phyloP scores from a whole-genome alignment of 345 rosid genomes.

The Acer yangbiense region DNA sequence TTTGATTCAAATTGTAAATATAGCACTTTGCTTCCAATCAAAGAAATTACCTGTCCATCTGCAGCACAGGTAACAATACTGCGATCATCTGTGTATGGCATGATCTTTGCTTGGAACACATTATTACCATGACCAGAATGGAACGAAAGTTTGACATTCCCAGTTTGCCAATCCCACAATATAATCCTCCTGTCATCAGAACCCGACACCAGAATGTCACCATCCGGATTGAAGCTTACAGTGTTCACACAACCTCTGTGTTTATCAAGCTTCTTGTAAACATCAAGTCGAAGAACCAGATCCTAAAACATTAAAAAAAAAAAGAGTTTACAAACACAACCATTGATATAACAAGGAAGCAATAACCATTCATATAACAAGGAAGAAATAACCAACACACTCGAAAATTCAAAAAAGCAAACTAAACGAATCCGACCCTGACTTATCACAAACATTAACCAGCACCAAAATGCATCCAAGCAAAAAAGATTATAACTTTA shows the following conservation, averaged over 20 bases:
- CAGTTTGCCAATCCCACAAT: constrained; percentile 88
- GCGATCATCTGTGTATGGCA: constrained; percentile 80
- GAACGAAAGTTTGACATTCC: constrained; percentile 60
- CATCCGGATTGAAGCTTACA: constrained; percentile 60
- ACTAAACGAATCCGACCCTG: no score
- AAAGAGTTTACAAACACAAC: background rate
- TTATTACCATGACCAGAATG: constrained; percentile 69
- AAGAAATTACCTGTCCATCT: constrained; percentile 73
- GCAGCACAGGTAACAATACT: constrained; percentile 91
- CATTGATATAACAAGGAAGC: no score
- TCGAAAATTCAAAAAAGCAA: no score
- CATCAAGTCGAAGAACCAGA: constrained; percentile 66
- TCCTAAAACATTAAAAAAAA: constrained; percentile 45
- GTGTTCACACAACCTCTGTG: constrained; percentile 90
- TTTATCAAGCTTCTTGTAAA: constrained; percentile 58
- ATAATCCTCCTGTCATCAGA: constrained; percentile 76
- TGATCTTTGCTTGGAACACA: constrained; percentile 83
- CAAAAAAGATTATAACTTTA: background rate
- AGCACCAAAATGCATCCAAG: background rate
- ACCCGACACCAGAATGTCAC: constrained; percentile 72
- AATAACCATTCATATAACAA: no score
- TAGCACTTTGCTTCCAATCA: background rate
- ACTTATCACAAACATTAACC: no score
- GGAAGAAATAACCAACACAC: no score
- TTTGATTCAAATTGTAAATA: no score